Base-by-base conservation (phyloP, 2,329 filamentous ascomycete genomes). In the Aspergillus ibericus region DNA sequence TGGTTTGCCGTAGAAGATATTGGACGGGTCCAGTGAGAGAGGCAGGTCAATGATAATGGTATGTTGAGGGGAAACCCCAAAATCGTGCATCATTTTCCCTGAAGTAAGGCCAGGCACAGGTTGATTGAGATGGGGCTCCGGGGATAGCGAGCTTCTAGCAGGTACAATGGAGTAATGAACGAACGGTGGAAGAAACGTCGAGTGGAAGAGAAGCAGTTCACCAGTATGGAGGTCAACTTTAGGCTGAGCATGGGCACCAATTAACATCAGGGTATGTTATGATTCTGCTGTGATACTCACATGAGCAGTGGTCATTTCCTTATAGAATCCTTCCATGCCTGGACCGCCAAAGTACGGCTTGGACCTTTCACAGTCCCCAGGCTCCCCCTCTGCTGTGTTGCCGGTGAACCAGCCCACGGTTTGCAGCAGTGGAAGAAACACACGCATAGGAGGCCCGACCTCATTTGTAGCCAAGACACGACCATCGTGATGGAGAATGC, bases 31-130 rank as follows among this genome's bases (percentile, higher is more conserved):
- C 1, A 91, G 76, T 0, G 83, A 85, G 0, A 91, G 76, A 0
- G 88, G 88, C 9, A 90, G 77, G 66, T 91, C 88, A 74, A 91
- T 81, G 56, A 91, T 88, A 36, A 90, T 75, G 0, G 87, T 89
- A 65, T 89, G 81, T 5, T 68, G 71, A 5, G 75, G 79, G 1
- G 87, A 88, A 1, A 88, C 87, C 13, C 88, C 88, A 72, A 90
- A 91, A 69, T 91, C 88, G 68, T 91, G 88, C 87, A 91, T 91
- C 82, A 91, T 88, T 68, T 88, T 89, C 1, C 87, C 84, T 1
- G 83, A 83, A 4, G 78, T 77, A 25, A 90, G 79, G 0, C 87
- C 87, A 0, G 86, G 82, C 0, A 91, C 80, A 0, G 85, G 77
- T 6, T 78, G 74, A 62, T 85, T 85, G 56, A 88, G 56, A 50